Percentiles rank a stretch among this genome's conserved stretches.
Evolutionary conservation across 2,329 filamentous ascomycete genomes (phyloP).

Genomic region (Fusarium sp.): DNA sequence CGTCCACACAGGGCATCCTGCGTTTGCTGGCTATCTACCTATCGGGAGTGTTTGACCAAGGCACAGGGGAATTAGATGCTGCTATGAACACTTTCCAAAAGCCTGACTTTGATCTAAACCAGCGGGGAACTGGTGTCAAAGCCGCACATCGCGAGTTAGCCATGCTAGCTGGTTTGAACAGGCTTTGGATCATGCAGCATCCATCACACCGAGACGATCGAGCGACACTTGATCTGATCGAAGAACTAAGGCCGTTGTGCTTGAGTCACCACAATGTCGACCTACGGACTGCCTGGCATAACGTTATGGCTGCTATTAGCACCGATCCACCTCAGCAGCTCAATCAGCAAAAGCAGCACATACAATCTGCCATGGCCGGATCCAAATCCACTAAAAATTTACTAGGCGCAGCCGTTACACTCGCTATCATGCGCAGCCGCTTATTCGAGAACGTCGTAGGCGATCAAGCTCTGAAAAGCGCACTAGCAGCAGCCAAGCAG

Average conservation of each 20-base stretch:
- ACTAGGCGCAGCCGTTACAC: constrained; percentile 82
- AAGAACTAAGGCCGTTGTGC: constrained; percentile 74
- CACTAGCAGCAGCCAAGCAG: constrained; percentile 73
- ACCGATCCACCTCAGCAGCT: constrained; percentile 72
- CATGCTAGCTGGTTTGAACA: constrained; percentile 73
- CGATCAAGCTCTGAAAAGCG: constrained; percentile 80
- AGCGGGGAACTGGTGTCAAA: constrained; percentile 50
- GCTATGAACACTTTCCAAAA: constrained; percentile 75
- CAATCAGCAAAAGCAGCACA: constrained; percentile 79
- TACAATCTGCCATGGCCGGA: constrained; percentile 76
- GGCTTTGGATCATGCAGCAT: constrained; percentile 77
- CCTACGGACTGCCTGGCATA: constrained; percentile 79
- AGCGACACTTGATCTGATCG: constrained; percentile 68
- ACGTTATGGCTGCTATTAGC: constrained; percentile 75
- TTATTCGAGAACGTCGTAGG: constrained; percentile 87
- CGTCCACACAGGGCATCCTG: constrained; percentile 53
- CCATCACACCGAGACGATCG: constrained; percentile 64
- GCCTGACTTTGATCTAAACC: constrained; percentile 60
- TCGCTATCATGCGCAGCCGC: constrained; percentile 84
- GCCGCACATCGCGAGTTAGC: constrained; percentile 70
- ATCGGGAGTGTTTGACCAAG: constrained; percentile 78
- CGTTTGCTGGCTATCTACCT: constrained; percentile 73
- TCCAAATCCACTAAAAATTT: constrained; percentile 77
- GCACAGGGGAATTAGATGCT: constrained; percentile 73
- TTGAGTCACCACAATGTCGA: constrained; percentile 75